Evolutionary conservation across 2,329 filamentous ascomycete genomes (phyloP).

Genomic region (Aspergillus piperis): DNA sequence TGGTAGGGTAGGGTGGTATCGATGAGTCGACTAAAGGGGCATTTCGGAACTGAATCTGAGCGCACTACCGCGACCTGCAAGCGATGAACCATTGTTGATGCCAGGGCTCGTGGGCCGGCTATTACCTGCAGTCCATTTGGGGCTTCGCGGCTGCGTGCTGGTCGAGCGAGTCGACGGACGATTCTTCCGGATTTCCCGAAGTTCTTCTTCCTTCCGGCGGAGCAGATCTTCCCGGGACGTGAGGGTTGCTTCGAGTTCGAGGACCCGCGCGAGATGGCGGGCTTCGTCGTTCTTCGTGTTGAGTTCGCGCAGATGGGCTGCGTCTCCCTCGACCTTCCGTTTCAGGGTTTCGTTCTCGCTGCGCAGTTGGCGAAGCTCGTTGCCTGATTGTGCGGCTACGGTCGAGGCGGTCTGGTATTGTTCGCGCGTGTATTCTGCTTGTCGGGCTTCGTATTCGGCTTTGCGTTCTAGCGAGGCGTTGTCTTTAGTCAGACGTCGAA

Average conservation of each 20-base stretch:
- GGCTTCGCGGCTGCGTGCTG: slow-evolving; percentile 46
- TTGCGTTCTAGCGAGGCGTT: slow-evolving; percentile 39
- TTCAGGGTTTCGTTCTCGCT: slow-evolving; percentile 41
- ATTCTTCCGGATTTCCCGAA: slow-evolving; percentile 47
- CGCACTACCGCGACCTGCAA: slow-evolving; percentile 37
- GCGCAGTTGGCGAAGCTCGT: slow-evolving; percentile 40
- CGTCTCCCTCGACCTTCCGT: slow-evolving; percentile 40
- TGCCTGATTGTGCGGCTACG: slow-evolving; percentile 44
- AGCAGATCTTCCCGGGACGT: slow-evolving; percentile 42
- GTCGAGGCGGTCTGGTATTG: slow-evolving; percentile 52
- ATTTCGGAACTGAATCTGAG: slow-evolving; percentile 44
- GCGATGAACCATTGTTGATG: slow-evolving; percentile 32
- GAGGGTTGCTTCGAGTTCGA: slow-evolving; percentile 41
- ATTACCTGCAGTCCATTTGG: slow-evolving; percentile 36
- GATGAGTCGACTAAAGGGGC: slow-evolving; percentile 24
- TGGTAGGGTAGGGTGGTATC: background rate
- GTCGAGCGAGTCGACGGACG: slow-evolving; percentile 46
- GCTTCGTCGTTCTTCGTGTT: slow-evolving; percentile 37
- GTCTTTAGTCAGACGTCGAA: slow-evolving; percentile 39
- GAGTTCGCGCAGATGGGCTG: slow-evolving; percentile 40
- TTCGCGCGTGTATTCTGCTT: slow-evolving; percentile 48
- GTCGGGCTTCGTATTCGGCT: slow-evolving; percentile 44
- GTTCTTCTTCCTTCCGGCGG: slow-evolving; percentile 47
- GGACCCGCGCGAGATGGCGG: slow-evolving; percentile 39
- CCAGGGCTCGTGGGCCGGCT: slow-evolving; percentile 47